Base-by-base conservation (phyloP, 352 stramenopile genomes). In the Globisporangium paddicum region DNA sequence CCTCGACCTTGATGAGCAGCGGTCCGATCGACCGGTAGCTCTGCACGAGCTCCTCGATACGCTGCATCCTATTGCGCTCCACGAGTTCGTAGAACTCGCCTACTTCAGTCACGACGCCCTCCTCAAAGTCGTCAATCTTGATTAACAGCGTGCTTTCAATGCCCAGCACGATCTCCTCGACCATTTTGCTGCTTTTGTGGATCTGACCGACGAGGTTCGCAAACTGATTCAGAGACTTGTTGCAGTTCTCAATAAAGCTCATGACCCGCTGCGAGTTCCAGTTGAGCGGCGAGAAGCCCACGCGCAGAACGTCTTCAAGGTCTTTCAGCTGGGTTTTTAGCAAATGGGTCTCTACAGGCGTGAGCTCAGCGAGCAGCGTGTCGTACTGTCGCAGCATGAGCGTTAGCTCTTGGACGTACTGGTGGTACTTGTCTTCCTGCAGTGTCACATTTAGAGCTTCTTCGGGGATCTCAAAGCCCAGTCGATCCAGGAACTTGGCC, bases 251-350 rank as follows among this genome's bases (percentile, higher is more conserved):
- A 40, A 98, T 97, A 66, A 98, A 98, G 37, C 82, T 92, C 21
- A 95, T 60, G n/a, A 98, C 96, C 28, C 96, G 93, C 68, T 98
- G 94, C 3, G 93, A 98, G 58, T 97, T 98, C 95, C 95, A 98
- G 66, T 98, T 98, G 9, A 98, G 71, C 30, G 95, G 93, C 5
- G 92, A 96, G 62, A 98, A 98, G 0, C 95, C 95, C 2, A 91
- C 80, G 7, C 82, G 85, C 0, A 97, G 58, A 1, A 89, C 86
- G 41, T 94, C 82, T 37, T 96, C 84, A 0, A 98, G 71, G 19
- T 93, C 82, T 41, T 94, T 93, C 8, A 98, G 68, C n/a, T 98
- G 88, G 0, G 67, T 77, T n/a, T 86, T 77, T 2, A 98, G 68
- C 18, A 98, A 63, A 55, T 96, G 84, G 1, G 75, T 93, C 63